Evolutionary conservation across 2,329 filamentous ascomycete species (phyloP).

Genomic region (Scedosporium boydii): DNA sequence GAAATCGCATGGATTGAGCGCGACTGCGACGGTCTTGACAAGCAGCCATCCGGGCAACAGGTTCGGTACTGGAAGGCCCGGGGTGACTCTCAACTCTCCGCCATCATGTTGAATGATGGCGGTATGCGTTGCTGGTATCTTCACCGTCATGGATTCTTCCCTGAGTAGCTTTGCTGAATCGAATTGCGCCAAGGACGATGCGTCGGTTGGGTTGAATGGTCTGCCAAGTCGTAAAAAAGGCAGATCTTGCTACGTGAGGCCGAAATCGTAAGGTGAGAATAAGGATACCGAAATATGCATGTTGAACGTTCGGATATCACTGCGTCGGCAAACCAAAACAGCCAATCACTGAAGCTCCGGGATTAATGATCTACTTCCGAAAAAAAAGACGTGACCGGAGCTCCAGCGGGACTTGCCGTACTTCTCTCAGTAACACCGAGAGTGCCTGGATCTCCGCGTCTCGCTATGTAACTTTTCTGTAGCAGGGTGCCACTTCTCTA

Average conservation of each 20-base stretch:
- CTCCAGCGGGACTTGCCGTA: not conserved
- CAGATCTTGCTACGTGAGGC: too few relatives aligned
- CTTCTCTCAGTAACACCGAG: not conserved
- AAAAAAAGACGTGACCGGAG: slow-evolving; percentile 1
- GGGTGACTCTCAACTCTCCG: slow-evolving; percentile 3
- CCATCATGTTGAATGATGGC: slow-evolving; percentile 4
- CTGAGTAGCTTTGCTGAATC: too few relatives aligned
- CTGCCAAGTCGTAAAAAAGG: too few relatives aligned
- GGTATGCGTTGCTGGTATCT: not conserved
- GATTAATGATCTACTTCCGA: not conserved
- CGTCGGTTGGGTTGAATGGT: too few relatives aligned
- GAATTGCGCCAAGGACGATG: too few relatives aligned
- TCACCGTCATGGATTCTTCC: too few relatives aligned
- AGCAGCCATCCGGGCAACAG: slow-evolving; percentile 14
- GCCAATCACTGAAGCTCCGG: not conserved
- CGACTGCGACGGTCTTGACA: slow-evolving; percentile 24
- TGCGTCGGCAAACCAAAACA: not conserved
- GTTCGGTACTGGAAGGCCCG: not conserved
- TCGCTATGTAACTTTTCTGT: too few relatives aligned
- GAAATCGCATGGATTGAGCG: slow-evolving; percentile 26
- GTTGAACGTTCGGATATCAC: too few relatives aligned
- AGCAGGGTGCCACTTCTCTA: too few relatives aligned
- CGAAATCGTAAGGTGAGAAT: too few relatives aligned
- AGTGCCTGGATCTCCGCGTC: too few relatives aligned
- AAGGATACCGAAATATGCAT: too few relatives aligned